phyloP scores from a whole-genome alignment of 75 land plant species.

The Selaginella tamariscina region DNA sequence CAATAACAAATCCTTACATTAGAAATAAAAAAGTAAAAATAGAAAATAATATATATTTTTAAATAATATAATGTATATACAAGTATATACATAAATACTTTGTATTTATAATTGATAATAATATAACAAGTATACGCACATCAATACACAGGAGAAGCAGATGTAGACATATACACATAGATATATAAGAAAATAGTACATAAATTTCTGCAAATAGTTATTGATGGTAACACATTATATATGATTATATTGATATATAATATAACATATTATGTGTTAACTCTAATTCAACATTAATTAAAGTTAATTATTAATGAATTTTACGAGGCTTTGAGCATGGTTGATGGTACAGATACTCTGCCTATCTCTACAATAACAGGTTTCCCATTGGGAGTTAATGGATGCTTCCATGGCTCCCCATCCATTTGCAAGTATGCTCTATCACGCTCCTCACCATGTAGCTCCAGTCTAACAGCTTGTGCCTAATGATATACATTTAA shows the following conservation, averaged over 20 bases:
- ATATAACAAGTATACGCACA: too few species aligned
- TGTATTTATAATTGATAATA: too few species aligned
- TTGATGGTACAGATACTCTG: slow-evolving; percentile 15
- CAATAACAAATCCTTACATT: too few species aligned
- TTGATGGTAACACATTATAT: background rate
- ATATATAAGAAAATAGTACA: background rate
- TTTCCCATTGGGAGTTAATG: slow-evolving; percentile 16
- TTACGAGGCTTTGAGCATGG: slow-evolving; percentile 6
- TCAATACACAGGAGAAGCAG: slow-evolving; percentile 19
- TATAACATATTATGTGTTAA: background rate
- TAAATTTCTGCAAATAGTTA: background rate
- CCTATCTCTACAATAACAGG: slow-evolving; percentile 18
- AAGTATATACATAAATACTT: too few species aligned
- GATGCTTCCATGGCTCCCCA: slow-evolving; percentile 92
- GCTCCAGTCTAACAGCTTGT: slow-evolving; percentile 48
- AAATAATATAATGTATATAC: too few species aligned
- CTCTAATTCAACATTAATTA: background rate
- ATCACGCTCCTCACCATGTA: slow-evolving; percentile 43
- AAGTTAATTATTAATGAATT: background rate
- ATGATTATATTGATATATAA: background rate
- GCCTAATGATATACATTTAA: slow-evolving; percentile 37
- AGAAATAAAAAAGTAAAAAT: too few species aligned
- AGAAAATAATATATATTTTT: too few species aligned
- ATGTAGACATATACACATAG: background rate
- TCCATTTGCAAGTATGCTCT: slow-evolving; percentile 70